phyloP scores from a whole-genome alignment of 305 asterid species.

The Rubia balearica region DNA sequence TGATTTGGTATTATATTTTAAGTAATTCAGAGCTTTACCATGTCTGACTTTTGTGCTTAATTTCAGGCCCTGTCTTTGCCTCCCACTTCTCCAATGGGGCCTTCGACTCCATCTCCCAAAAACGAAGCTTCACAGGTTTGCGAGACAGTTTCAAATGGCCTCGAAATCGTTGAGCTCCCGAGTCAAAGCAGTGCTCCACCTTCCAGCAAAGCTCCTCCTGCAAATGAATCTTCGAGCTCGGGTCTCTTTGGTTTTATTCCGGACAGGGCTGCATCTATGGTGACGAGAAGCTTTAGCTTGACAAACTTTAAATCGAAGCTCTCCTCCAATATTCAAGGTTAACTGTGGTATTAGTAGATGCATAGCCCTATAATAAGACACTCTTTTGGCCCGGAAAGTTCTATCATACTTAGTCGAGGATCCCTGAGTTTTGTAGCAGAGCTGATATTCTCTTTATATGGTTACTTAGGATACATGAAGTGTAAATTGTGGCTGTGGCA shows the following conservation, averaged over 20 bases:
- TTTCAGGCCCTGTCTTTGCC: too few relatives aligned
- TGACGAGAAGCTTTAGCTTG: constrained; percentile 48
- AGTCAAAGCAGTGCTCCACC: constrained; percentile 27
- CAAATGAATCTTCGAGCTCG: constrained; percentile 26
- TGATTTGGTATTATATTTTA: too few relatives aligned
- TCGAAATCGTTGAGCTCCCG: constrained; percentile 27
- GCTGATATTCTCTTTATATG: background rate
- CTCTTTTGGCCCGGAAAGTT: constrained; percentile 4
- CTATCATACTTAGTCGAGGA: constrained; percentile 5
- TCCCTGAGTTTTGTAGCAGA: constrained; percentile 29
- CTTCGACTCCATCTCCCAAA: constrained; percentile 52
- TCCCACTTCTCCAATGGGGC: constrained; percentile 16
- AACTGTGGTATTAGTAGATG: background rate
- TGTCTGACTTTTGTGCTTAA: too few relatives aligned
- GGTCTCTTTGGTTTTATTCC: constrained; percentile 39
- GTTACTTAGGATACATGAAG: background rate
- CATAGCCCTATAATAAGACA: background rate
- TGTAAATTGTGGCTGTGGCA: constrained; percentile 2
- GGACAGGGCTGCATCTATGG: constrained; percentile 29
- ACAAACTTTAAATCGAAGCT: constrained; percentile 16
- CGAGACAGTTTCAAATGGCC: constrained; percentile 35
- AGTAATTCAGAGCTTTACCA: too few relatives aligned
- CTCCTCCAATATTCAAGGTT: constrained; percentile 28
- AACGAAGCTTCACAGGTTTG: constrained; percentile 35
- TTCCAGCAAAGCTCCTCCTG: constrained; percentile 19